Evolutionary conservation across 805 yeast genomes (phyloP), one percentile per base, ranked within the genome.

Genomic region (Nakazawaea anatomiae): DNA sequence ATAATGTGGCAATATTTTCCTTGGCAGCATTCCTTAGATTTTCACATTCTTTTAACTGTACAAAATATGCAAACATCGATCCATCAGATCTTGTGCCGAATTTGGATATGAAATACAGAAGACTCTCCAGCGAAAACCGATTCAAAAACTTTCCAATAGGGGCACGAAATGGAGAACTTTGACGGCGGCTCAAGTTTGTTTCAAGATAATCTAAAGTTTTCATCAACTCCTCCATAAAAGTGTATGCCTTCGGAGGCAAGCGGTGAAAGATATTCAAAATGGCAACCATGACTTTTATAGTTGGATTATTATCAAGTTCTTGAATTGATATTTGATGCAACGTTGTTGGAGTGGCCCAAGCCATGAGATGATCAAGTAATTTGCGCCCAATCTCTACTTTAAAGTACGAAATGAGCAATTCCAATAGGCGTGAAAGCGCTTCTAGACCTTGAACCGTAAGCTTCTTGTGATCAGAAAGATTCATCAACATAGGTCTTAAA

Each of bases 361-460:
- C 96, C 79, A 85, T 86, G 56, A 94, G 73, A 67, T 94, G 99
- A 62, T 94, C 98, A 34, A 95, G 75, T 47, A 94, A 70, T 60
- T 94, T 94, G 46, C 90, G 79, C 34, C 99, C 99, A 57, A 94
- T 92, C 65, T 94, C 99, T 18, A 95, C 97, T 64, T 95, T 87
- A 74, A 94, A 94, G 61, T 94, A 92, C 4, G 95, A 89, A 36
- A 92, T 90, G 57, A 94, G 72, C 27, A 95, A 72, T 61, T 92
- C 97, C 41, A 94, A 73, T 34, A 94, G 73, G 42, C 95, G 74
- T 0, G 97, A 95, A 27, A 94, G 72, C 0, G 98, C 97, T 61
- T 92, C 96, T 18, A 94, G 72, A 1, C 97, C 97, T 1, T 89
- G 78, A 1, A 89, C 94, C 0, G 96, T 88, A 46, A 94, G 71